These are phyloP conservation scores for Pilaira anomala DNA, from an alignment of 192 early-diverging fungal genomes.

Conservation along the genomic window DNA sequence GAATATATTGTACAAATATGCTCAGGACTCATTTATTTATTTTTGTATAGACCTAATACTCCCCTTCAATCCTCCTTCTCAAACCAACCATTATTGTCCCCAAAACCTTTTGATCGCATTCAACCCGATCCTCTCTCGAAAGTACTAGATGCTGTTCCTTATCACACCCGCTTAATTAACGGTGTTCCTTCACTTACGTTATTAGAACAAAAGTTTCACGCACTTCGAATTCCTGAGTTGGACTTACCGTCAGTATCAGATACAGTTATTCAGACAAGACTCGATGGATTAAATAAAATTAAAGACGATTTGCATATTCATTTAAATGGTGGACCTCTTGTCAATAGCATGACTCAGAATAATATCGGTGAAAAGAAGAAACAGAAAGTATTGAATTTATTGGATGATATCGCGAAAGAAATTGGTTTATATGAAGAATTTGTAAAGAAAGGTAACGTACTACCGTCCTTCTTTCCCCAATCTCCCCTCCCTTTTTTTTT, in stretches of 20 bases:
- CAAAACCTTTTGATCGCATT: slow-evolving; percentile 13
- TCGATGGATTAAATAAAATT: slow-evolving; percentile 52
- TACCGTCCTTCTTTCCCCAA: background rate
- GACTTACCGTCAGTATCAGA: slow-evolving; percentile 54
- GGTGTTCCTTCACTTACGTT: slow-evolving; percentile 52
- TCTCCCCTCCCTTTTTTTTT: background rate
- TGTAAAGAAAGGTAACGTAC: slow-evolving; percentile 50
- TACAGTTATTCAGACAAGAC: slow-evolving; percentile 45
- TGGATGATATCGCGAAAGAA: slow-evolving; percentile 52
- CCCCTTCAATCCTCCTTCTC: slow-evolving; percentile 27
- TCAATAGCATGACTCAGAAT: slow-evolving; percentile 7
- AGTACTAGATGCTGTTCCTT: slow-evolving; percentile 18
- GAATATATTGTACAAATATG: background rate
- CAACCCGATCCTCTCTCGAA: slow-evolving; percentile 29
- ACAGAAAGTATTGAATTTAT: slow-evolving; percentile 42
- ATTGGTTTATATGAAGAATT: slow-evolving; percentile 62
- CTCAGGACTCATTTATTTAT: no score
- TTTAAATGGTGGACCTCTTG: slow-evolving; percentile 56
- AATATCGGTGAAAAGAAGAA: slow-evolving; percentile 37
- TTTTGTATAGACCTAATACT: slow-evolving; percentile 17
- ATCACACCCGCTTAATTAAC: slow-evolving; percentile 42
- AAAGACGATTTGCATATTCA: slow-evolving; percentile 60
- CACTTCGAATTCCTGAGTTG: slow-evolving; percentile 53
- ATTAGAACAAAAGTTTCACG: slow-evolving; percentile 52
- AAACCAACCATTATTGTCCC: slow-evolving; percentile 18